These are phyloP conservation scores for Euphorbia peplus DNA, from an alignment of 345 rosid species.

Conservation along the genomic window DNA sequence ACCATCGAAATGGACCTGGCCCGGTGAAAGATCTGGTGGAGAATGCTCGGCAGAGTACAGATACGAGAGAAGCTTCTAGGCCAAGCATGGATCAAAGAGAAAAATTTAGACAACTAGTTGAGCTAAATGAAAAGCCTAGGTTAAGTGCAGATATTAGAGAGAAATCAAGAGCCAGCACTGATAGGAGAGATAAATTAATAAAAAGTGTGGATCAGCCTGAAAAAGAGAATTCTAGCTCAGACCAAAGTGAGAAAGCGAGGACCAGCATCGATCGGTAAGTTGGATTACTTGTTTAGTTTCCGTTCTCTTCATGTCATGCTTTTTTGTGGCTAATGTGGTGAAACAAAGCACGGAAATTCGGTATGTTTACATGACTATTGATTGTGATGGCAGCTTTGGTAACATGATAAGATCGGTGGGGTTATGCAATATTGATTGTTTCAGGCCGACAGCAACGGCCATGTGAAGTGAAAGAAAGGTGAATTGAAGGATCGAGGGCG, in stretches of 20 bases:
- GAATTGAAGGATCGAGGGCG: slow-evolving; percentile 24
- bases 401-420: slow-evolving; percentile 82
- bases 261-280: slow-evolving; percentile 56
- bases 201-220: slow-evolving; percentile 8
- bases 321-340: not conserved
- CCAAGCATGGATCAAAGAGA: slow-evolving; percentile 32
- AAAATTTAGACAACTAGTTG: slow-evolving; percentile 32
- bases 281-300: not conserved
- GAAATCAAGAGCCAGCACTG: slow-evolving; percentile 42
- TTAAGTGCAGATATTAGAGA: slow-evolving; percentile 53
- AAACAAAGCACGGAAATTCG: not conserved
- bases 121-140: slow-evolving; percentile 61
- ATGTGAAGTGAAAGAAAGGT: slow-evolving; percentile 31
- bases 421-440: slow-evolving; percentile 87
- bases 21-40: slow-evolving; percentile 38
- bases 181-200: slow-evolving; percentile 19
- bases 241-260: slow-evolving; percentile 22
- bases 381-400: slow-evolving; percentile 61
- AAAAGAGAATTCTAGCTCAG: slow-evolving; percentile 10
- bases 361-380: slow-evolving; percentile 9
- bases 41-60: slow-evolving; percentile 55
- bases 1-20: slow-evolving; percentile 32
- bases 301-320: not conserved
- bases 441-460: slow-evolving; percentile 67
- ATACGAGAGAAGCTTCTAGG: slow-evolving; percentile 50